Percentiles rank a stretch among this genome's conserved stretches.
Evolutionary conservation across 139 green algal species (phyloP).

Genomic region (Ettlia oleoabundans): DNA sequence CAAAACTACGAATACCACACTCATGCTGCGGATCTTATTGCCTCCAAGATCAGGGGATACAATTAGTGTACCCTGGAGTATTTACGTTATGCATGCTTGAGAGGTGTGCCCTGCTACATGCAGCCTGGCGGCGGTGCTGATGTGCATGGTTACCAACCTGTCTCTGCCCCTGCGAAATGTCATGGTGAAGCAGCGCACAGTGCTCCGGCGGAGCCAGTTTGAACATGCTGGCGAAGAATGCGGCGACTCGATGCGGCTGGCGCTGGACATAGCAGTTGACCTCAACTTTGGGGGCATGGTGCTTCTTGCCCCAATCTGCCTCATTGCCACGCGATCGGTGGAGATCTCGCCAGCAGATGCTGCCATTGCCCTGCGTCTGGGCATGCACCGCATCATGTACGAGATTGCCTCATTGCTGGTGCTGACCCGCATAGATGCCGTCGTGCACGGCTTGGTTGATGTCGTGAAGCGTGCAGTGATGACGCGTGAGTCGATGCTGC

Average conservation of each 20-base stretch:
- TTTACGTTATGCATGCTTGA: too few relatives aligned
- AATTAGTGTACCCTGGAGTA: too few relatives aligned
- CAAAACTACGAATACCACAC: conserved; percentile 1
- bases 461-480: not conserved
- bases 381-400: not conserved
- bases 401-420: not conserved
- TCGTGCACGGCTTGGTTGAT: not conserved
- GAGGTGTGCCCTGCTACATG: too few relatives aligned
- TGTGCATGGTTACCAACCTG: conserved; percentile 7
- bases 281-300: conserved; percentile 1
- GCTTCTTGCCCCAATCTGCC: not conserved
- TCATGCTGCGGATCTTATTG: not conserved
- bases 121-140: not conserved
- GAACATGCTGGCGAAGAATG: not conserved
- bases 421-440: not conserved
- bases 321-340: not conserved
- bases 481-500: not conserved
- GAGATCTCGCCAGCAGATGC: not conserved
- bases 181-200: not conserved
- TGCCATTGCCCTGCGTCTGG: not conserved
- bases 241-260: not conserved
- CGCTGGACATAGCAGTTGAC: not conserved
- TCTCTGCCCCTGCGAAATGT: not conserved
- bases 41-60: not conserved
- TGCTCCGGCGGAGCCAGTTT: not conserved